Conservation (phyloP, 352 stramenopile species). For the Pythium folliculosum region DNA sequence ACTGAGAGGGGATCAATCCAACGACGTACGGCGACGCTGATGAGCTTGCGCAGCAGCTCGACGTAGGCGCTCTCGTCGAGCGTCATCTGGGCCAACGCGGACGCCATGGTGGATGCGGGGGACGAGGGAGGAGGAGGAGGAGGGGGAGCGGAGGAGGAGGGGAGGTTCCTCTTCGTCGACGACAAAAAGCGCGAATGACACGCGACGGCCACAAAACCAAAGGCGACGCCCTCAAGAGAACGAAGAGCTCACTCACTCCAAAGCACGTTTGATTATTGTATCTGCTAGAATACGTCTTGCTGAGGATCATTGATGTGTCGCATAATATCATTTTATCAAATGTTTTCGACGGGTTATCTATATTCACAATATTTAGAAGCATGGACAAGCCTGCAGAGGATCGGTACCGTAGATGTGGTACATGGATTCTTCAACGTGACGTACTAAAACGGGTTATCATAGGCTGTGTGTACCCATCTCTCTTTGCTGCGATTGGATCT, state of each 20-base stretch:
- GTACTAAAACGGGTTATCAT: not conserved
- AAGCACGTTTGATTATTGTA: not conserved
- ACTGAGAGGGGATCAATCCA: not conserved
- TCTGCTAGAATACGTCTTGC: not conserved
- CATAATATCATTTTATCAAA: not conserved
- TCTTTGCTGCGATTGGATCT: too few relatives aligned
- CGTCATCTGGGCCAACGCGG: constrained; percentile 38
- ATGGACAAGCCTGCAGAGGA: not conserved
- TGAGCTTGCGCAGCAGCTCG: constrained; percentile 83
- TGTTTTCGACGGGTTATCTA: not conserved
- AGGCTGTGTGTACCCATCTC: constrained; percentile 6
- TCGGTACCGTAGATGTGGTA: constrained; percentile 11
- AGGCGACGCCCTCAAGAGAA: not conserved
- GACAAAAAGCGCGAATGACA: constrained; percentile 23
- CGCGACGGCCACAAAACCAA: constrained; percentile 18
- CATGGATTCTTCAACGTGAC: constrained; percentile 8
- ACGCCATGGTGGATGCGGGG: constrained; percentile 27
- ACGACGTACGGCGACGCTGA: constrained; percentile 61
- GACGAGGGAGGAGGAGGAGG: not conserved
- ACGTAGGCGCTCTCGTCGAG: constrained; percentile 84
- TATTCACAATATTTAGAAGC: not conserved
- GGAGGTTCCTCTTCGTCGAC: constrained; percentile 16
- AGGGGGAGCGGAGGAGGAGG: not conserved
- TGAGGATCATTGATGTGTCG: not conserved
- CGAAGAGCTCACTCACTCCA: not conserved